Conservation (phyloP, 2,329 filamentous ascomycete species). For the Pseudogymnoascus destructans region DNA sequence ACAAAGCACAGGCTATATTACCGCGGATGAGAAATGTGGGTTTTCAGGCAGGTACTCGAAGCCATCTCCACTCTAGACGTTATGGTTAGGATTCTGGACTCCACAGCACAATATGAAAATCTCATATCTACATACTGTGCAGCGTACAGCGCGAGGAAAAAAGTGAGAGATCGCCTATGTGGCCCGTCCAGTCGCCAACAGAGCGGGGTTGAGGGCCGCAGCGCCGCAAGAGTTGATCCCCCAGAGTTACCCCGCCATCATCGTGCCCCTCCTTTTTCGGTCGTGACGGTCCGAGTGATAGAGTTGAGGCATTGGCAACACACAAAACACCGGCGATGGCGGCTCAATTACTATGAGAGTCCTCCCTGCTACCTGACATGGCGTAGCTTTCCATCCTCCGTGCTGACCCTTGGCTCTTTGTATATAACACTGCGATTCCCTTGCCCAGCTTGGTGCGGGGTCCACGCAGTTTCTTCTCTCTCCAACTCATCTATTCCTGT, state of each 20-base stretch:
- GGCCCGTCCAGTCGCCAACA: not conserved
- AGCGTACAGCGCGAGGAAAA: not conserved
- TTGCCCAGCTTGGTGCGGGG: not conserved
- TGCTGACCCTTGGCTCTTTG: not conserved
- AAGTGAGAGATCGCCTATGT: not conserved
- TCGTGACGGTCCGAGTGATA: constrained; percentile 38
- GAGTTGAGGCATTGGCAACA: constrained; percentile 27
- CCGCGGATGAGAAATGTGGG: not conserved
- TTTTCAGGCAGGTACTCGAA: not conserved
- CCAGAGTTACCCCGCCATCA: not conserved
- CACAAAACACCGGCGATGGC: not conserved
- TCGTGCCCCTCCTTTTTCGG: constrained; percentile 29
- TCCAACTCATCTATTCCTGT: not conserved
- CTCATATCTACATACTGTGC: not conserved
- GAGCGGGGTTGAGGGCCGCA: not conserved
- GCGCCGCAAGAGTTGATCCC: not conserved
- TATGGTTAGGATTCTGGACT: not conserved
- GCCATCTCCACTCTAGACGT: not conserved
- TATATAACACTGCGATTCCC: not conserved
- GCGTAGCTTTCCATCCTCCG: not conserved
- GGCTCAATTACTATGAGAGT: not conserved
- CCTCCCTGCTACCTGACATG: not conserved
- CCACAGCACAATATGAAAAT: not conserved
- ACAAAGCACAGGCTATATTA: not conserved
- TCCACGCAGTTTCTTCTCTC: not conserved